phyloP scores from a whole-genome alignment of 129 eudicot genomes.

The Oenanthe sinensis region DNA sequence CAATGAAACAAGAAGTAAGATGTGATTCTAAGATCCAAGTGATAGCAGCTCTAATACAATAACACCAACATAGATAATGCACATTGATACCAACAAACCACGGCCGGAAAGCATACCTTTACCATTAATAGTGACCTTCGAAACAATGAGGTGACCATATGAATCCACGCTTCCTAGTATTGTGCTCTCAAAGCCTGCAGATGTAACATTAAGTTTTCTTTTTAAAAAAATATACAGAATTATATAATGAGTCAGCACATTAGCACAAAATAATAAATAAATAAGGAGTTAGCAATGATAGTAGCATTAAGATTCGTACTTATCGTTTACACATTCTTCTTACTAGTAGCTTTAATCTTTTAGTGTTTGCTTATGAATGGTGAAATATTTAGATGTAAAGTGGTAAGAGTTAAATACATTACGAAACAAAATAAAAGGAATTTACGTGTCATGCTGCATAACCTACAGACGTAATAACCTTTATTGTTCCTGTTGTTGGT shows the following conservation, averaged over 20 bases:
- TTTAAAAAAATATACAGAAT: neutral
- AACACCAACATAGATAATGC: neutral
- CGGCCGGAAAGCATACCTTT: conserved; percentile 31
- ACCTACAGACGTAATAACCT: neutral
- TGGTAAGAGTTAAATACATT: neutral
- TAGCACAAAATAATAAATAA: neutral
- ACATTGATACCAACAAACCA: conserved; percentile 5
- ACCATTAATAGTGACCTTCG: conserved; percentile 39
- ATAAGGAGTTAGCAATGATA: neutral
- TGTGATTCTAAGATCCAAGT: neutral
- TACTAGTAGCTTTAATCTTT: neutral
- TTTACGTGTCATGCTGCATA: neutral
- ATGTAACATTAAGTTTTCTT: neutral
- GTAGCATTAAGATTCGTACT: neutral
- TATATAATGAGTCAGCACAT: neutral
- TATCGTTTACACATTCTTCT: neutral
- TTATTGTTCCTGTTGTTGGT: neutral
- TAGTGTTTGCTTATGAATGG: neutral
- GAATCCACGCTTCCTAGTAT: conserved; percentile 81
- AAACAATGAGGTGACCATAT: conserved; percentile 80
- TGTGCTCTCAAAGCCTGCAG: conserved; percentile 40
- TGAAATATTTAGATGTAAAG: neutral
- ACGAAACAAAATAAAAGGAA: neutral
- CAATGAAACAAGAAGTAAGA: neutral
- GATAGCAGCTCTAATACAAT: neutral